Conservation (phyloP, 331 rosid species). For the Ulmus americana region DNA sequence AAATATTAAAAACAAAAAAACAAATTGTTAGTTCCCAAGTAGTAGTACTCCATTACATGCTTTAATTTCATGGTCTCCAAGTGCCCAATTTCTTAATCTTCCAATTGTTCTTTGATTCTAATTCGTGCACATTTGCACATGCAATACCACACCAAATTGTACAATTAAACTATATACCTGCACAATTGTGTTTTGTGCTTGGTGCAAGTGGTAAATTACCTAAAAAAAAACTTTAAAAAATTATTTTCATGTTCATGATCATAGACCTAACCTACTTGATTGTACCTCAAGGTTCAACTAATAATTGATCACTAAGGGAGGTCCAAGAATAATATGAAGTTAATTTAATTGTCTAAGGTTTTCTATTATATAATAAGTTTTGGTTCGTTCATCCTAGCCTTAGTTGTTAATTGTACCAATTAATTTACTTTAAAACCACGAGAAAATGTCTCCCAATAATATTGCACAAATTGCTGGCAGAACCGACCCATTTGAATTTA, state of each 20-base stretch:
- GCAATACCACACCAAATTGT: constrained; percentile 24
- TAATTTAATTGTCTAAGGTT: not conserved
- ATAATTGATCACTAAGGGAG: not conserved
- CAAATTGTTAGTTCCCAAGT: not conserved
- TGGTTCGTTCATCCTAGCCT: constrained; percentile 11
- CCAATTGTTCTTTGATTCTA: constrained; percentile 7
- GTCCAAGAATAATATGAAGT: not conserved
- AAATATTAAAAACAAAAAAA: not conserved
- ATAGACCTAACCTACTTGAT: constrained; percentile 10
- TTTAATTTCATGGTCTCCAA: constrained; percentile 5
- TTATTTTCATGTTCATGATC: not conserved
- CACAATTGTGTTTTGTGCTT: constrained; percentile 24
- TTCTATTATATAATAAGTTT: not conserved
- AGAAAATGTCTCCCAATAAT: constrained; percentile 20
- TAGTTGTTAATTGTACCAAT: not conserved
- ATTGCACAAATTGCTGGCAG: constrained; percentile 11
- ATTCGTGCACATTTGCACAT: constrained; percentile 29
- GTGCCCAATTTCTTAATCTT: constrained; percentile 2
- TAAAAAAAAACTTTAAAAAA: not conserved
- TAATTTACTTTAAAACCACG: constrained; percentile 4
- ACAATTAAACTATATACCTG: constrained; percentile 21
- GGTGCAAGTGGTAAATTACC: constrained; percentile 26
- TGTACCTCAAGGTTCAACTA: constrained; percentile 5
- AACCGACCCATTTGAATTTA: constrained; percentile 10
- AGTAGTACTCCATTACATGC: not conserved